These are phyloP conservation scores for Fusarium subglutinans DNA, from an alignment of 2,329 filamentous ascomycete species.

Conservation along the genomic window DNA sequence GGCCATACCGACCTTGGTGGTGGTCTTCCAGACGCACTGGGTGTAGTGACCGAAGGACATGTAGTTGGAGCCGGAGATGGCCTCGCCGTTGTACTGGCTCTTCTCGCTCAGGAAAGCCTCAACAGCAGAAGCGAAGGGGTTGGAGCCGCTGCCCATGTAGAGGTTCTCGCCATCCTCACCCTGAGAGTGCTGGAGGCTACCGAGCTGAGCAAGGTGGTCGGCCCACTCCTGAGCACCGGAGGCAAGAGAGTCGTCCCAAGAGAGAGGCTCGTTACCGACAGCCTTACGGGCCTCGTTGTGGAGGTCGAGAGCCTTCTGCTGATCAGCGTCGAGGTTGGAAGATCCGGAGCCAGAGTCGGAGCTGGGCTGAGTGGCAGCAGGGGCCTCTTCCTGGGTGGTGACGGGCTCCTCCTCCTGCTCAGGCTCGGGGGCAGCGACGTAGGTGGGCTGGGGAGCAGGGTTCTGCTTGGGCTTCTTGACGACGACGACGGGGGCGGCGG, in stretches of 20 bases:
- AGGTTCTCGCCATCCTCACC: slow-evolving; percentile 40
- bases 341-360: slow-evolving; percentile 12
- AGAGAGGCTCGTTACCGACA: slow-evolving; percentile 29
- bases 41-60: slow-evolving; percentile 40
- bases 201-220: slow-evolving; percentile 30
- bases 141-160: slow-evolving; percentile 27
- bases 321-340: slow-evolving; percentile 26
- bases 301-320: slow-evolving; percentile 38
- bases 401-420: not conserved
- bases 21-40: slow-evolving; percentile 39
- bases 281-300: slow-evolving; percentile 39
- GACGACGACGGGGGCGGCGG: not conserved
- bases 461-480: slow-evolving; percentile 6
- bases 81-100: slow-evolving; percentile 35
- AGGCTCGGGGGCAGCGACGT: not conserved
- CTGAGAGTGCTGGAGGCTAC: slow-evolving; percentile 32
- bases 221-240: slow-evolving; percentile 39
- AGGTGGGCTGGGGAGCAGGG: not conserved
- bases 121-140: slow-evolving; percentile 31
- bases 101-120: slow-evolving; percentile 39
- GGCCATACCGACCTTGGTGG: slow-evolving; percentile 41
- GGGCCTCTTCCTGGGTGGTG: not conserved
- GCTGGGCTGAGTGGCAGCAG: not conserved
- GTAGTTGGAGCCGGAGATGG: slow-evolving; percentile 35
- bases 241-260: slow-evolving; percentile 37